phyloP scores from a whole-genome alignment of 73 alveolate species.

The Paramecium sonneborni region DNA sequence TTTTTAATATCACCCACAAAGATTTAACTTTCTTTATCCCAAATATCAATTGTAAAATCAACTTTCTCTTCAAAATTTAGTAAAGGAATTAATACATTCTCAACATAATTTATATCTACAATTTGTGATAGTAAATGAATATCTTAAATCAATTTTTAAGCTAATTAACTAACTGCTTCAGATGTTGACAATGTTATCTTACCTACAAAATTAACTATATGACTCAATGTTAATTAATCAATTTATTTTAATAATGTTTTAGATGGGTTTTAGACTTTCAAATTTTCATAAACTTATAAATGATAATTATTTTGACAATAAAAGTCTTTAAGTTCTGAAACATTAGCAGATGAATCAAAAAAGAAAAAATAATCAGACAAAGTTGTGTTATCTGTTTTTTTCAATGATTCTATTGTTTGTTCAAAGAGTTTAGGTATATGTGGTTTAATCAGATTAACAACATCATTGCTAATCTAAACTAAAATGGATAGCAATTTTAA shows the following conservation, averaged over 20 bases:
- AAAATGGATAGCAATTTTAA: not conserved
- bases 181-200: not conserved
- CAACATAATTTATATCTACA: conserved; percentile 61
- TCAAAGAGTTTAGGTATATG: not conserved
- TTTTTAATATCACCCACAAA: conserved; percentile 31
- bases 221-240: conserved; percentile 27
- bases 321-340: not conserved
- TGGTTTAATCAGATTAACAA: not conserved
- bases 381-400: conserved; percentile 10
- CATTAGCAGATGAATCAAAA: conserved; percentile 24
- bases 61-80: conserved; percentile 56
- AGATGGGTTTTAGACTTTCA: not conserved
- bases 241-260: conserved; percentile 13
- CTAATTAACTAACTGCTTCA: conserved; percentile 30
- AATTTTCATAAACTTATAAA: conserved; percentile 25
- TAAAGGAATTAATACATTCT: conserved; percentile 47
- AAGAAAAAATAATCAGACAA: conserved; percentile 18
- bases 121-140: conserved; percentile 23
- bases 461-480: not conserved
- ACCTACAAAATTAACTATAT: conserved; percentile 46
- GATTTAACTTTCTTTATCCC: conserved; percentile 50
- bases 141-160: conserved; percentile 36
- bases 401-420: not conserved
- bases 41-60: conserved; percentile 49
- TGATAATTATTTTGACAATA: conserved; percentile 31